These are phyloP conservation scores for Annulohypoxylon stygium DNA, from an alignment of 495 filamentous ascomycete genomes.

Conservation along the genomic window DNA sequence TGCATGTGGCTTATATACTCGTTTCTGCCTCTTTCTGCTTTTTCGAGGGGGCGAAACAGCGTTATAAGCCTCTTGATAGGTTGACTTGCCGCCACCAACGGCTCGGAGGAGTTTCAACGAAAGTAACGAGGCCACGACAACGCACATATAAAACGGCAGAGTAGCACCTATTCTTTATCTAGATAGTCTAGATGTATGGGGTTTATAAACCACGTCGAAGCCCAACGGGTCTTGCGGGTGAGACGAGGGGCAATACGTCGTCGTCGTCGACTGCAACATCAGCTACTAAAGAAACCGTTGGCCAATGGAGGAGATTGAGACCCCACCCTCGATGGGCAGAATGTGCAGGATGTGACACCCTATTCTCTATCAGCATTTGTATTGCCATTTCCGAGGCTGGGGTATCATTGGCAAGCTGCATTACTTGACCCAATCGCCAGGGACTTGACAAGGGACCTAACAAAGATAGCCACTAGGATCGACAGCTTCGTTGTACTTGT, in stretches of 20 bases:
- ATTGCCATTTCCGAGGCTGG: constrained; percentile 40
- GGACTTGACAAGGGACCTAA: constrained; percentile 22
- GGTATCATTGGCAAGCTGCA: constrained; percentile 37
- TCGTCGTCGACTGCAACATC: constrained; percentile 28
- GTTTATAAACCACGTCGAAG: constrained; percentile 17
- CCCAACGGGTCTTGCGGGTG: constrained; percentile 20
- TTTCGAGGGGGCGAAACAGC: not conserved
- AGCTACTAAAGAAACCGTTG: constrained; percentile 25
- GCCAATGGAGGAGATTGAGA: constrained; percentile 42
- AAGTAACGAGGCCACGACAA: constrained; percentile 42
- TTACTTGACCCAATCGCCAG: constrained; percentile 45
- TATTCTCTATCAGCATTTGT: constrained; percentile 41
- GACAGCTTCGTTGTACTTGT: constrained; percentile 22
- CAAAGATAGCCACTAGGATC: constrained; percentile 20
- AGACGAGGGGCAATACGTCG: constrained; percentile 42
- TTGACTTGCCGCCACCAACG: constrained; percentile 35
- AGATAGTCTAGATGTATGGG: constrained; percentile 25
- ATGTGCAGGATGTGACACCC: constrained; percentile 31
- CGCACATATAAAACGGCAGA: constrained; percentile 35
- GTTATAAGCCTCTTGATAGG: constrained; percentile 30
- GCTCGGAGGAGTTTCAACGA: constrained; percentile 32
- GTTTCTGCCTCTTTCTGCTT: not conserved
- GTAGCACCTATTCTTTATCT: constrained; percentile 26
- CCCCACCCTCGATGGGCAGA: constrained; percentile 27
- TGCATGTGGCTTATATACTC: constrained; percentile 24